Evolutionary conservation across 805 yeast species (phyloP).

Genomic region (Starmerella kuoi): DNA sequence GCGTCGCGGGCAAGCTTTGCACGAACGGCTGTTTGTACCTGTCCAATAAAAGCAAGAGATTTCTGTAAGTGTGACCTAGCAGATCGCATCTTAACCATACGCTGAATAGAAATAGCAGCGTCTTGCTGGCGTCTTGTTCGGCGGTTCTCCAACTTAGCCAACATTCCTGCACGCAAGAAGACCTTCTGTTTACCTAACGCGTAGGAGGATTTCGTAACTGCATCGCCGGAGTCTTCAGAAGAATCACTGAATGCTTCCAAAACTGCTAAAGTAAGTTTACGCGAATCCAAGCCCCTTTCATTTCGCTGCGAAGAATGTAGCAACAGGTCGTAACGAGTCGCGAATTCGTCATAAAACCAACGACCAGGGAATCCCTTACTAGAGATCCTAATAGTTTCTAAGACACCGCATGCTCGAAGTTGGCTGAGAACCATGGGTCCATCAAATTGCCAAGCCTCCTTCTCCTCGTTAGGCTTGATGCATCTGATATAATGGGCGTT

Average conservation of each 20-base stretch:
- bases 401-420: conserved; percentile 95
- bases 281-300: conserved; percentile 49
- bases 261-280: conserved; percentile 56
- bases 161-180: conserved; percentile 92
- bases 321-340: conserved; percentile 72
- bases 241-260: conserved; percentile 51
- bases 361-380: conserved; percentile 97
- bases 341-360: conserved; percentile 90
- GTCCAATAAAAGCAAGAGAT: conserved; percentile 41
- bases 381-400: conserved; percentile 90
- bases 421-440: conserved; percentile 91
- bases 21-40: conserved; percentile 49
- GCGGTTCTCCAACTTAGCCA: conserved; percentile 78
- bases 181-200: conserved; percentile 78
- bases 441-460: conserved; percentile 92
- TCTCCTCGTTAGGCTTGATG: conserved; percentile 89
- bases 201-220: background rate
- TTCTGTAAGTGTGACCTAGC: conserved; percentile 51
- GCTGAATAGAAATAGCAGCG: conserved; percentile 78
- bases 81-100: conserved; percentile 54
- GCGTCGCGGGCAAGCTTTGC: conserved; percentile 51
- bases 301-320: conserved; percentile 46
- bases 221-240: conserved; percentile 7
- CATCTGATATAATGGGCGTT: conserved; percentile 95
- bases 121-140: conserved; percentile 65